These are phyloP conservation scores for Protomyces inouyei DNA, from an alignment of 1,139 yeast genomes.

Conservation along the genomic window DNA sequence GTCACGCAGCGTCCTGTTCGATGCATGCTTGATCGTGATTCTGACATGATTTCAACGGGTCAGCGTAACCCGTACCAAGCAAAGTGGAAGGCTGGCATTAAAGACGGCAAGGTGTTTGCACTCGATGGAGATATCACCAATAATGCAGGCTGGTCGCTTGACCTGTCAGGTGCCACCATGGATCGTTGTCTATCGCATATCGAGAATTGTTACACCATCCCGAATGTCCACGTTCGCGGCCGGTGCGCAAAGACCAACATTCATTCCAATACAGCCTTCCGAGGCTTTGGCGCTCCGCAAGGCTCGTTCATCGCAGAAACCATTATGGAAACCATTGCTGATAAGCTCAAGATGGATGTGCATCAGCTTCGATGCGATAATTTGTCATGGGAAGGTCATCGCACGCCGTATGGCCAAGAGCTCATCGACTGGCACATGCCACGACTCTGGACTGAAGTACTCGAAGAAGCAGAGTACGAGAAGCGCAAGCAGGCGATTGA, in stretches of 20 bases:
- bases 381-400: constrained; percentile 39
- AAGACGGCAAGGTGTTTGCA: constrained; percentile 43
- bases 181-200: constrained; percentile 47
- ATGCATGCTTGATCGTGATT: constrained; percentile 43
- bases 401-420: constrained; percentile 45
- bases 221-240: constrained; percentile 42
- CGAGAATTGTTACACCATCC: constrained; percentile 45
- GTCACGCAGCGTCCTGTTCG: constrained; percentile 45
- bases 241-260: constrained; percentile 45
- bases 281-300: constrained; percentile 50
- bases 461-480: constrained; percentile 40
- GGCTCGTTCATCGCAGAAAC: constrained; percentile 46
- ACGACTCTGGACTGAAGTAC: constrained; percentile 40
- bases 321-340: constrained; percentile 43
- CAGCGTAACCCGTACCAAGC: constrained; percentile 47
- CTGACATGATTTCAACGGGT: constrained; percentile 47
- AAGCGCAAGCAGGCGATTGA: constrained; percentile 41
- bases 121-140: constrained; percentile 43
- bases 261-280: constrained; percentile 48
- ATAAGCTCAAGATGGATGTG: constrained; percentile 42
- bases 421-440: constrained; percentile 44
- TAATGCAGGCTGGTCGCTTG: constrained; percentile 49
- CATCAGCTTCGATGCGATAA: constrained; percentile 42
- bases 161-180: constrained; percentile 46
- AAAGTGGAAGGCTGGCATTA: constrained; percentile 45